Evolutionary conservation across 345 rosid genomes (phyloP).

Genomic region (Crucihimalaya himalaica): DNA sequence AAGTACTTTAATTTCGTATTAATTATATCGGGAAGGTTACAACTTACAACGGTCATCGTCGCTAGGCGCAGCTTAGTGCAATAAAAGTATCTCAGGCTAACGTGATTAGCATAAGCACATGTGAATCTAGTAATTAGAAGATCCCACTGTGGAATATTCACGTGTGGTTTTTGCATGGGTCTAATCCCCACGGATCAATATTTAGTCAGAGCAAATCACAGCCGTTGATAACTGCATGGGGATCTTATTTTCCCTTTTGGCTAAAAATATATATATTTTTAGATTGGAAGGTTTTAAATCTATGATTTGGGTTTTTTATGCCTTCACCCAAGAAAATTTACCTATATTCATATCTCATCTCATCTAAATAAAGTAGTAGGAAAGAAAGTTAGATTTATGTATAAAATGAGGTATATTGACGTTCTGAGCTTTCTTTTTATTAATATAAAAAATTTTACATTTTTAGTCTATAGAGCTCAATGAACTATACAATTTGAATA

Average conservation of each 20-base stretch:
- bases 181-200: slow-evolving; percentile 14
- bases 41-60: slow-evolving; percentile 23
- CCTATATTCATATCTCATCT: no score
- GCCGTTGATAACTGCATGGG: slow-evolving; percentile 31
- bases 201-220: slow-evolving; percentile 22
- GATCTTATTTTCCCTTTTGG: no score
- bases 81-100: neutral
- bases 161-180: slow-evolving; percentile 41
- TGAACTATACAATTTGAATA: neutral
- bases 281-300: no score
- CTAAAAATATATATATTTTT: no score
- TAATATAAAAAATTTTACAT: neutral
- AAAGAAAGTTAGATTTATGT: neutral
- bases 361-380: neutral
- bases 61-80: slow-evolving; percentile 27
- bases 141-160: slow-evolving; percentile 49
- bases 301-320: no score
- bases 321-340: no score
- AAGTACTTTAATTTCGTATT: no score
- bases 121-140: slow-evolving; percentile 34
- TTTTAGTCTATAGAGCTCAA: neutral
- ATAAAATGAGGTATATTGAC: neutral
- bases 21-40: no score
- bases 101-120: slow-evolving; percentile 20
- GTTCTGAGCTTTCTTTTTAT: neutral